Percentiles rank a stretch among this genome's conserved stretches.
Conservation (phyloP, 768 basidiomycete genomes). For the Boletellus sp. region DNA sequence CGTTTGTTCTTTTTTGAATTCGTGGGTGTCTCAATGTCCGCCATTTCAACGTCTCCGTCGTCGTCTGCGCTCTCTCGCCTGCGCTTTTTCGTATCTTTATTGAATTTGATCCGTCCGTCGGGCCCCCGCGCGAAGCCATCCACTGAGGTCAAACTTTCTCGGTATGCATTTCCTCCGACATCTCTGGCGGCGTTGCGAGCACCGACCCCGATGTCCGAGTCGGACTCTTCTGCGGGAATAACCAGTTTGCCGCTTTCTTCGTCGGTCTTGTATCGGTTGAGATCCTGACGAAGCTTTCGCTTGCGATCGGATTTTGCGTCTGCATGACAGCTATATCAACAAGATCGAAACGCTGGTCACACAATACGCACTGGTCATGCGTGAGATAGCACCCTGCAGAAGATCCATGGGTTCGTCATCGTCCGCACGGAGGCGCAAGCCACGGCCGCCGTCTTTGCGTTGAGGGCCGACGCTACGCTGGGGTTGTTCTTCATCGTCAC, state of each 20-base stretch:
- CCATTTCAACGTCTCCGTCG: conserved; percentile 72
- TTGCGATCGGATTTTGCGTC: conserved; percentile 47
- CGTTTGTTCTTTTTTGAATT: conserved; percentile 46
- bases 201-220: conserved; percentile 42
- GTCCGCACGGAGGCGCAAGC: conserved; percentile 75
- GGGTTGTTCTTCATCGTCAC: conserved; percentile 52
- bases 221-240: conserved; percentile 56
- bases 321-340: conserved; percentile 21
- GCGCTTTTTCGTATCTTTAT: conserved; percentile 95
- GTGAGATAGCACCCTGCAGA: conserved; percentile 71
- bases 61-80: conserved; percentile 63
- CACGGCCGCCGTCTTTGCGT: conserved; percentile 37
- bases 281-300: conserved; percentile 83
- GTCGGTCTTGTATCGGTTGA: conserved; percentile 82
- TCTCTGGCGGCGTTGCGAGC: conserved; percentile 46
- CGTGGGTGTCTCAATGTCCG: conserved; percentile 52
- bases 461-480: conserved; percentile 33
- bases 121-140: conserved; percentile 88
- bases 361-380: conserved; percentile 58
- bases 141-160: conserved; percentile 74
- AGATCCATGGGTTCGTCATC: conserved; percentile 96
- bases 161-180: conserved; percentile 73
- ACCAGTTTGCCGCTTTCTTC: conserved; percentile 78
- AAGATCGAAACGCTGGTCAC: background rate
- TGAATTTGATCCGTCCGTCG: conserved; percentile 86